These are phyloP conservation scores for Hyaloperonospora arabidopsidis DNA, from an alignment of 352 stramenopile genomes.

Conservation along the genomic window DNA sequence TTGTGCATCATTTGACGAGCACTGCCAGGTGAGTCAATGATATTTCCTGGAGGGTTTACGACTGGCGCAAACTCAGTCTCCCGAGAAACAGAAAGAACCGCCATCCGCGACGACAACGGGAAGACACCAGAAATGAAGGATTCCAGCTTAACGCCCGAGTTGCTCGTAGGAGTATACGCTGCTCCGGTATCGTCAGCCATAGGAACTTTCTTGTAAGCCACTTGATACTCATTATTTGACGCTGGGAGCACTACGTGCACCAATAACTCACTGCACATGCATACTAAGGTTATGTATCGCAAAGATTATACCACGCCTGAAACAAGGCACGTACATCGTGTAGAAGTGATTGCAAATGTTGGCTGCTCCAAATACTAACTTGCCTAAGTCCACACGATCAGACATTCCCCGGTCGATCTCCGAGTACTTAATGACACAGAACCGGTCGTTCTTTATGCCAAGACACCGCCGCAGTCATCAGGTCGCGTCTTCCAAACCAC, in stretches of 20 bases:
- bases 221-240: slow-evolving; percentile 86
- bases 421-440: slow-evolving; percentile 95
- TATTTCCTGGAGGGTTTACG: slow-evolving; percentile 83
- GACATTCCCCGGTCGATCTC: slow-evolving; percentile 84
- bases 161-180: slow-evolving; percentile 68
- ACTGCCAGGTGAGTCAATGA: slow-evolving; percentile 80
- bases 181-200: slow-evolving; percentile 74
- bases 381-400: slow-evolving; percentile 57
- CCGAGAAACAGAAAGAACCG: slow-evolving; percentile 88
- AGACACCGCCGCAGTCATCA: slow-evolving; percentile 89
- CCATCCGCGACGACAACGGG: slow-evolving; percentile 87
- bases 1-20: slow-evolving; percentile 61
- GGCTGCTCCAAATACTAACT: slow-evolving; percentile 88
- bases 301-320: no score
- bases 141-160: slow-evolving; percentile 97
- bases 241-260: slow-evolving; percentile 82
- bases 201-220: slow-evolving; percentile 96
- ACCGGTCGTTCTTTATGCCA: slow-evolving; percentile 70
- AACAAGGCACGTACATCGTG: slow-evolving; percentile 77
- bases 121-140: slow-evolving; percentile 99
- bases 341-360: slow-evolving; percentile 99
- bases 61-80: slow-evolving; percentile 90
- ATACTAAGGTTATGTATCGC: background rate
- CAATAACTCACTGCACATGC: slow-evolving; percentile 49
- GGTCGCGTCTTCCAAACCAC: slow-evolving; percentile 90